These are phyloP conservation scores for Yarrowia sp. DNA, from an alignment of 805 yeast genomes.

Conservation along the genomic window DNA sequence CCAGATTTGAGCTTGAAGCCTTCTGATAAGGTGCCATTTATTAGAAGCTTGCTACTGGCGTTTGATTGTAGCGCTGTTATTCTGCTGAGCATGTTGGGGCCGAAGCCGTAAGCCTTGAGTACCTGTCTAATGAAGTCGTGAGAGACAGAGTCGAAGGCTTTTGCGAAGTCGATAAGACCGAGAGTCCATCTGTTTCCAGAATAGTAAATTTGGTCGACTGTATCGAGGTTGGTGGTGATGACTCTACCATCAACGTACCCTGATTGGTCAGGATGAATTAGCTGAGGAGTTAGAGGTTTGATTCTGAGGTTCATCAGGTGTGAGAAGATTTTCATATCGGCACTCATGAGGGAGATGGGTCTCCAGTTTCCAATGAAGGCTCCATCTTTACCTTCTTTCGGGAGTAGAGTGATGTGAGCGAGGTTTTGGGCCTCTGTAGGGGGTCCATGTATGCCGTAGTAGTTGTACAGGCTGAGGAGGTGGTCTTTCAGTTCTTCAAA, in stretches of 20 bases:
- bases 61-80: neutral
- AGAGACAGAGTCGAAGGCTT: neutral
- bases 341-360: neutral
- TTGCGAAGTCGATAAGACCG: neutral
- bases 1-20: neutral
- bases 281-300: neutral
- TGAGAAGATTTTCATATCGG: neutral
- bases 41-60: neutral
- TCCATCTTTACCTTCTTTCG: neutral
- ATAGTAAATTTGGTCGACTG: neutral
- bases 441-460: neutral
- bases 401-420: neutral
- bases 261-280: neutral
- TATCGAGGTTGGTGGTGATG: neutral
- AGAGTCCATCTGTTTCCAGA: neutral
- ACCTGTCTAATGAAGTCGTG: neutral
- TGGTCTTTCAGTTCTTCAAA: neutral
- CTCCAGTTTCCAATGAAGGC: neutral
- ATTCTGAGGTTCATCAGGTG: neutral
- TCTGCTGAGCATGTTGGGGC: neutral
- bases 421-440: neutral
- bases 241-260: neutral
- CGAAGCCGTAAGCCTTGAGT: neutral
- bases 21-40: neutral
- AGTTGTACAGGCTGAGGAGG: neutral